phyloP scores from a whole-genome alignment of 257 asterid genomes.

The Anisodus tanguticus region DNA sequence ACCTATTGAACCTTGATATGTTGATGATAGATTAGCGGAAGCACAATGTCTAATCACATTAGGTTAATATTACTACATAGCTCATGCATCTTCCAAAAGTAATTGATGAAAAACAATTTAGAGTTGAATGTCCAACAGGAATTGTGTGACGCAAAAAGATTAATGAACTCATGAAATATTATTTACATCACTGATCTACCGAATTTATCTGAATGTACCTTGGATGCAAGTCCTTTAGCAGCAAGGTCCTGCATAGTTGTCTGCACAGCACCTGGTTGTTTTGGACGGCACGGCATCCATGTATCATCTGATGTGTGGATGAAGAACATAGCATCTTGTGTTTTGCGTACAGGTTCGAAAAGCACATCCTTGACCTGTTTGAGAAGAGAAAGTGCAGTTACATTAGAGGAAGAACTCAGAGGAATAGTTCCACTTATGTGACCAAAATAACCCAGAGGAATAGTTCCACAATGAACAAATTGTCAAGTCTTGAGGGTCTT shows the following conservation, averaged over 20 bases:
- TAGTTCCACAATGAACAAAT: neutral
- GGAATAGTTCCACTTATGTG: neutral
- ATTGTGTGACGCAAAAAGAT: neutral
- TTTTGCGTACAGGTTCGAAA: conserved; percentile 94
- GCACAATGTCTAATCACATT: neutral
- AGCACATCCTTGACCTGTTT: conserved; percentile 90
- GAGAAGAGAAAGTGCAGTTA: conserved; percentile 20
- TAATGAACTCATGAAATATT: neutral
- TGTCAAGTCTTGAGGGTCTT: neutral
- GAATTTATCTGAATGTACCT: conserved; percentile 50
- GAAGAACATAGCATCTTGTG: conserved; percentile 96
- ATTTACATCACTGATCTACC: neutral
- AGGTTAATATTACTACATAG: neutral
- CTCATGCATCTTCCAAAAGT: neutral
- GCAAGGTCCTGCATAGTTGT: conserved; percentile 88
- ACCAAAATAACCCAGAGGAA: neutral
- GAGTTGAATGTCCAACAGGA: neutral
- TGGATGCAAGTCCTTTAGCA: conserved; percentile 72
- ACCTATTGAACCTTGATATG: neutral
- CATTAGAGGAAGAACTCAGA: neutral
- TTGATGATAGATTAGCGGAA: neutral
- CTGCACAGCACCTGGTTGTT: conserved; percentile 79
- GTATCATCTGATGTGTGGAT: conserved; percentile 55
- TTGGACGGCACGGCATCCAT: conserved; percentile 95
- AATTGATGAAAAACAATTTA: neutral